Base-by-base conservation (phyloP, 495 filamentous ascomycete species). In the Physcia stellaris region DNA sequence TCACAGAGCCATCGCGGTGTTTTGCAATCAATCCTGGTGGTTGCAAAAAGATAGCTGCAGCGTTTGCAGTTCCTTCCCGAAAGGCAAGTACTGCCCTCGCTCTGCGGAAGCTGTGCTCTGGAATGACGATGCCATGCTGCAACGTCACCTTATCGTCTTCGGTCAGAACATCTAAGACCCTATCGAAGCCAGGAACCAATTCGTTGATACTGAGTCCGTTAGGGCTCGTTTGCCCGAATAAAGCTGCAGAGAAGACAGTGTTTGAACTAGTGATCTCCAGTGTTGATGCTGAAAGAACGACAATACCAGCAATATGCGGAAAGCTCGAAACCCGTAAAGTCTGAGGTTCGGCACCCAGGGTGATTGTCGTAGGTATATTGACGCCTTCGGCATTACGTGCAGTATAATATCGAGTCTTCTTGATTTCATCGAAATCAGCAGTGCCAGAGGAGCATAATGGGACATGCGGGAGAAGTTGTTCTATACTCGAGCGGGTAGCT, bases 261-360 rank as follows among this genome's bases (percentile, higher is more conserved):
- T 98, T 98, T 1, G 86, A 86, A 58, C 87, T 94, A 35, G 79
- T 81, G 49, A 98, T 86, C 17, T 70, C 68, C 35, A 95, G 63
- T 1, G 69, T 77, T 7, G 77, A 57, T 1, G 92, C 76, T 13
- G 77, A 79, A 2, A 96, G 62, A 3, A 96, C 90, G 55, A 98
- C 76, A 50, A 98, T 94, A 24, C 90, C 90, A 31, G 90, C 92
- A 52, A 98, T 94, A 52, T 98, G 86, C 5, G 90, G 90, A 37
- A 94, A 94, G 51, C 85, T 92, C 9, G 86, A 92, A 19, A 96
- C 73, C 18, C 81, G 74, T 37, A 98, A 62, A 35, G 67, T 55
- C n/a, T 66, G 73, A 28, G 73, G 70, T 11, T 79, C 64, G 37
- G 73, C 68, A 26, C 83, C 72, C 35, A 90, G 69, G 5, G 74